These are phyloP conservation scores for Populus tremula DNA, from an alignment of 345 rosid species.

Conservation along the genomic window DNA sequence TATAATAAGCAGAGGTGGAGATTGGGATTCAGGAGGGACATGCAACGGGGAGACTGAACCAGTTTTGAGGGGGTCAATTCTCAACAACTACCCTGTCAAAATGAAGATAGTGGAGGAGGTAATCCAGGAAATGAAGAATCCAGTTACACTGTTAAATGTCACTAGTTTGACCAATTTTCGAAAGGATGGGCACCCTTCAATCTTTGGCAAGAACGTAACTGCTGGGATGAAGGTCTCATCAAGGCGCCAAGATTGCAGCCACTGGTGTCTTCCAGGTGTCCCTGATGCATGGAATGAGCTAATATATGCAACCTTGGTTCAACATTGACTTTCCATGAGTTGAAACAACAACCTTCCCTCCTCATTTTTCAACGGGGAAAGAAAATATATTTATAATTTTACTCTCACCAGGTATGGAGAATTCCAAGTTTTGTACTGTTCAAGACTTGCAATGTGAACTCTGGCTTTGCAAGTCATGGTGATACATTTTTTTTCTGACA, in stretches of 20 bases:
- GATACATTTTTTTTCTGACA: not conserved
- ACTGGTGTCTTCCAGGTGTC: slow-evolving; percentile 95
- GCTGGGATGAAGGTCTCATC: slow-evolving; percentile 39
- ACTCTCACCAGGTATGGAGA: not conserved
- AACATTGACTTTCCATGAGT: slow-evolving; percentile 22
- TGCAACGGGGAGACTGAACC: slow-evolving; percentile 81
- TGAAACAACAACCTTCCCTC: not conserved
- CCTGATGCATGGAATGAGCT: slow-evolving; percentile 97
- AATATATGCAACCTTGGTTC: slow-evolving; percentile 59
- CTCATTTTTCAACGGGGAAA: not conserved
- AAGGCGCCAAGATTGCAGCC: slow-evolving; percentile 85
- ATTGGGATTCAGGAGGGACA: slow-evolving; percentile 94
- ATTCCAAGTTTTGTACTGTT: not conserved
- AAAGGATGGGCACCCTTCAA: slow-evolving; percentile 88
- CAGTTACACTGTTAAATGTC: slow-evolving; percentile 65
- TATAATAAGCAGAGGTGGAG: slow-evolving; percentile 68
- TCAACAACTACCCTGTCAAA: slow-evolving; percentile 64
- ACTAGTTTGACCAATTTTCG: slow-evolving; percentile 85
- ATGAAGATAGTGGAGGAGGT: slow-evolving; percentile 91
- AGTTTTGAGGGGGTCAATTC: slow-evolving; percentile 52
- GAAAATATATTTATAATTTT: not conserved
- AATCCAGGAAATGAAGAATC: slow-evolving; percentile 50
- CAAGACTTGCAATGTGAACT: not conserved
- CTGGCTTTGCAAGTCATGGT: not conserved
- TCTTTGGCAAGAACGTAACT: slow-evolving; percentile 54